phyloP scores from a whole-genome alignment of 192 early-diverging fungal species.

The Paraglomus occultum region DNA sequence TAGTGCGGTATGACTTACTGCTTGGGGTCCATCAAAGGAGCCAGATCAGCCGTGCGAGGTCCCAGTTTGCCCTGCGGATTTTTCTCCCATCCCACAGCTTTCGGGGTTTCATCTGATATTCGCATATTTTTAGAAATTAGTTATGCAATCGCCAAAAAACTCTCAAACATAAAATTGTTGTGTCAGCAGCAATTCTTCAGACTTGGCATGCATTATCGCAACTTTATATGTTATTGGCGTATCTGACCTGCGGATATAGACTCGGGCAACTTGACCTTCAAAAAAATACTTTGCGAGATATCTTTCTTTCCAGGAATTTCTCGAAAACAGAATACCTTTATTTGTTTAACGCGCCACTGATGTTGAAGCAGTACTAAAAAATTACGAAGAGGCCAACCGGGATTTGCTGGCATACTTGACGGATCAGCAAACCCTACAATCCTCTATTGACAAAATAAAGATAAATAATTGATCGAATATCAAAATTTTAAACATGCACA shows the following conservation, averaged over 20 bases:
- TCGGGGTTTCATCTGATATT: conserved; percentile 45
- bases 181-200: neutral
- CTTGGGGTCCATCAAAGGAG: conserved; percentile 85
- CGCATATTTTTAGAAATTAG: neutral
- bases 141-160: neutral
- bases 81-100: conserved; percentile 92
- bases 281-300: conserved; percentile 45
- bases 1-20: conserved; percentile 33
- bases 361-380: conserved; percentile 64
- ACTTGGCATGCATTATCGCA: too few species aligned
- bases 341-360: conserved; percentile 45
- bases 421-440: conserved; percentile 87
- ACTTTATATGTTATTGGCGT: neutral
- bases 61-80: conserved; percentile 73
- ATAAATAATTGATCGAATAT: neutral
- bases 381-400: conserved; percentile 95
- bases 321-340: conserved; percentile 67
- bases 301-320: conserved; percentile 49
- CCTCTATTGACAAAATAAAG: conserved; percentile 29
- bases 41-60: conserved; percentile 80
- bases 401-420: conserved; percentile 64
- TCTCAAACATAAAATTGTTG: neutral
- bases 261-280: conserved; percentile 47
- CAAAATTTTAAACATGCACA: neutral
- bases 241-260: conserved; percentile 34